Conservation (phyloP, 129 eudicot species). For the Artemisia annua region DNA sequence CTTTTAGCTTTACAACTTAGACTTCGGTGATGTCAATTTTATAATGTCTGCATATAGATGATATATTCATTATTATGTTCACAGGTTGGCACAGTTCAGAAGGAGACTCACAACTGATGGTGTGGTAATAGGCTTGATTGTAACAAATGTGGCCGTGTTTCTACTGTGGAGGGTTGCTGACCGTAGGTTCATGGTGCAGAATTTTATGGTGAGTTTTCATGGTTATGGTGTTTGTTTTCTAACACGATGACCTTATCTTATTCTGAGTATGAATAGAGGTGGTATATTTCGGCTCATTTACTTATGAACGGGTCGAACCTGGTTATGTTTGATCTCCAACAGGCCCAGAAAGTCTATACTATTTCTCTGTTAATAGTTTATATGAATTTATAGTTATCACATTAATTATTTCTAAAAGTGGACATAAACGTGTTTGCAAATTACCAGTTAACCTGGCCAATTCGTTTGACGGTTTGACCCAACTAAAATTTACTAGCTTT, state of each 20-base stretch:
- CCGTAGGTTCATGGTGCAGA: conserved; percentile 54
- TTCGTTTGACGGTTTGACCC: no score
- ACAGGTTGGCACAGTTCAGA: conserved; percentile 52
- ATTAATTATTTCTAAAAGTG: no score
- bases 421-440: no score
- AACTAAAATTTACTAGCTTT: no score
- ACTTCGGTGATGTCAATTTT: background rate
- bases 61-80: conserved; percentile 11
- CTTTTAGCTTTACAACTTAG: conserved; percentile 7
- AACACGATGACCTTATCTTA: background rate
- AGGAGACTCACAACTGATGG: conserved; percentile 56
- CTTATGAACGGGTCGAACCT: background rate
- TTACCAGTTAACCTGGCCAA: no score
- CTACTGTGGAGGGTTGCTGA: conserved; percentile 61
- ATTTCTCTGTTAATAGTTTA: no score
- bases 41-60: background rate
- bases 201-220: conserved; percentile 61
- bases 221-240: conserved; percentile 9
- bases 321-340: background rate
- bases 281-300: background rate
- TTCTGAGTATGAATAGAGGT: background rate
- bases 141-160: conserved; percentile 71
- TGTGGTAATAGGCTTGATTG: conserved; percentile 61
- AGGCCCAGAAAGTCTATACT: background rate
- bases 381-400: no score